Percentiles rank a stretch among this genome's conserved stretches.
Evolutionary conservation across 140 eudicot genomes (phyloP).

Genomic region (Cichorium intybus): DNA sequence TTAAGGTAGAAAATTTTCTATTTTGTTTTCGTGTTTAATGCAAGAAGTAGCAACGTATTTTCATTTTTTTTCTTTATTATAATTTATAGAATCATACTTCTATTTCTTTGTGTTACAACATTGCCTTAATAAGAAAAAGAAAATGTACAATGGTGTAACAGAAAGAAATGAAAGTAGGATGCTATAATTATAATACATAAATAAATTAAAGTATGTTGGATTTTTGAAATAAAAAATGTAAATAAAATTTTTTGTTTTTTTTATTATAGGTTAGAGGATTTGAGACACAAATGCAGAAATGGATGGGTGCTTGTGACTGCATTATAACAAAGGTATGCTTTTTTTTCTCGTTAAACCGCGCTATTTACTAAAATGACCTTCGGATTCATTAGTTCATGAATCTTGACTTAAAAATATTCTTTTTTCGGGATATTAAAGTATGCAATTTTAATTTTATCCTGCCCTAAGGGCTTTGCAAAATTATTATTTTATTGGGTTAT

Average conservation of each 20-base stretch:
- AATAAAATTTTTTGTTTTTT: not conserved
- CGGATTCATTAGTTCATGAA: not conserved
- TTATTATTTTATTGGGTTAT: no score
- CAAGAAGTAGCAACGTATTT: not conserved
- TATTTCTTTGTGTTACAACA: no score
- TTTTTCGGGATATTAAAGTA: not conserved
- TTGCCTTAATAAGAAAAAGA: no score
- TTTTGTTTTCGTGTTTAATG: not conserved
- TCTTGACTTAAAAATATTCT: not conserved
- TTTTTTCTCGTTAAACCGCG: slow-evolving; percentile 2
- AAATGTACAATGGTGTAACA: not conserved
- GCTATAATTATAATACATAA: not conserved
- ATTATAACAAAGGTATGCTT: slow-evolving; percentile 80
- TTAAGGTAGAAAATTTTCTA: slow-evolving; percentile 50
- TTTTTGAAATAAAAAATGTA: not conserved
- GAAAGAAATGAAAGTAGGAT: no score
- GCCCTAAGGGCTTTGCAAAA: not conserved
- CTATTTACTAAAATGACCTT: not conserved
- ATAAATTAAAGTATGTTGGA: not conserved
- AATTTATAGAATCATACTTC: no score
- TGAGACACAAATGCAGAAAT: slow-evolving; percentile 92
- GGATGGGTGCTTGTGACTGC: slow-evolving; percentile 99
- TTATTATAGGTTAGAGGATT: slow-evolving; percentile 74
- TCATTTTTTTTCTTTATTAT: no score
- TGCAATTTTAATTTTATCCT: not conserved